A percentile compares a stretch with the other conserved stretches of the same genome.
phyloP scores from a whole-genome alignment of 495 filamentous ascomycete genomes.

The Hypoxylon rickii region DNA sequence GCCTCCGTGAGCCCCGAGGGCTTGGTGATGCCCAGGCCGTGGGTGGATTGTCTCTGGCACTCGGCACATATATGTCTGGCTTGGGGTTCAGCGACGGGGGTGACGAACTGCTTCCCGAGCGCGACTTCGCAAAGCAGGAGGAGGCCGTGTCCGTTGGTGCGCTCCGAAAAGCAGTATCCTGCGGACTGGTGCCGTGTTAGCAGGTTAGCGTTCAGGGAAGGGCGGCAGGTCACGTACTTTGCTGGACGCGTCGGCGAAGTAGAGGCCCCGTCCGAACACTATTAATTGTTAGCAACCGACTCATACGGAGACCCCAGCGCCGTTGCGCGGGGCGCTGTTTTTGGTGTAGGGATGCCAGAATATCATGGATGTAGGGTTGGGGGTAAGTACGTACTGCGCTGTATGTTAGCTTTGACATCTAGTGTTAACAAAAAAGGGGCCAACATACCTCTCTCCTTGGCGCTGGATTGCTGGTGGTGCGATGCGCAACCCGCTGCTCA shows the following conservation, averaged over 20 bases:
- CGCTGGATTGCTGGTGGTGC: slow-evolving; percentile 83
- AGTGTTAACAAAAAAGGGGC: not conserved
- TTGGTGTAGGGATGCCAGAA: too few relatives aligned
- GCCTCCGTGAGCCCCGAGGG: too few relatives aligned
- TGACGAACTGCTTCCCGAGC: too few relatives aligned
- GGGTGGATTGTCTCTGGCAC: too few relatives aligned
- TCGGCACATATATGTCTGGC: too few relatives aligned
- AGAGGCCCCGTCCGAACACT: slow-evolving; percentile 86
- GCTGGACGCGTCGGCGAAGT: slow-evolving; percentile 80
- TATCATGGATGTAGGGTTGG: too few relatives aligned
- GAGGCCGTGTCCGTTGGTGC: slow-evolving; percentile 55
- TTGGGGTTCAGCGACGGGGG: too few relatives aligned
- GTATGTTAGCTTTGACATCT: slow-evolving; percentile 7
- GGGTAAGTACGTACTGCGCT: slow-evolving; percentile 11
- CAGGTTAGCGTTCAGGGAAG: slow-evolving; percentile 1
- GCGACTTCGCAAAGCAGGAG: slow-evolving; percentile 80
- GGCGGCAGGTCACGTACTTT: slow-evolving; percentile 35
- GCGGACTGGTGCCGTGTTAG: slow-evolving; percentile 62
- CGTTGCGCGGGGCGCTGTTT: too few relatives aligned
- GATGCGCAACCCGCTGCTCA: slow-evolving; percentile 83
- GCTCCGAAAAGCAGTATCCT: slow-evolving; percentile 66
- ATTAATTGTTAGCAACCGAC: not conserved
- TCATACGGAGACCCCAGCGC: too few relatives aligned
- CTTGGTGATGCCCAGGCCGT: too few relatives aligned
- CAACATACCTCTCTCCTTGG: slow-evolving; percentile 66